Percentiles rank a stretch among this genome's conserved stretches.
phyloP scores from a whole-genome alignment of 2,329 filamentous ascomycete species.

The Cytospora piceae region DNA sequence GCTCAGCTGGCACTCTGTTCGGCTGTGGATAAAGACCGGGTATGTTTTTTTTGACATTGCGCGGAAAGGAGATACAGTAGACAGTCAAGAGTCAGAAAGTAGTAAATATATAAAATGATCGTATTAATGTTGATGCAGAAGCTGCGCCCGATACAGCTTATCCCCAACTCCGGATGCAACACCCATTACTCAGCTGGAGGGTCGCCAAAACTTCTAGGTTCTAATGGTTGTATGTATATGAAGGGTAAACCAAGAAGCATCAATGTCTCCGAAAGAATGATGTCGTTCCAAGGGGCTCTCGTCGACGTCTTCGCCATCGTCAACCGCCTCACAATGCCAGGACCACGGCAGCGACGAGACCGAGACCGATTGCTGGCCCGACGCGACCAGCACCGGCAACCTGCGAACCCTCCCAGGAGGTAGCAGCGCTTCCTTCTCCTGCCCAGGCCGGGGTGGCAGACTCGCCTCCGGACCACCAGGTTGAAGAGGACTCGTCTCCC shows the following conservation, averaged over 20 bases:
- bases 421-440: not conserved
- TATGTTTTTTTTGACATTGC: no score
- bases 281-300: not conserved
- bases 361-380: not conserved
- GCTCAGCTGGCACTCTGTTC: no score
- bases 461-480: no score
- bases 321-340: not conserved
- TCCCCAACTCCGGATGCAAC: not conserved
- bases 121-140: constrained; percentile 4
- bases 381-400: not conserved
- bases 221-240: constrained; percentile 5
- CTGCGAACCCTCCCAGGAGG: not conserved
- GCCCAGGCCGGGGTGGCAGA: not conserved
- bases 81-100: no score
- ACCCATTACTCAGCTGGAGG: constrained; percentile 1
- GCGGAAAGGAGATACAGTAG: no score
- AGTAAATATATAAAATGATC: not conserved
- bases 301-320: not conserved
- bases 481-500: not conserved
- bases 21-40: no score
- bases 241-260: not conserved
- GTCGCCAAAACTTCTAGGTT: constrained; percentile 2
- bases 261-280: not conserved
- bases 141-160: not conserved
- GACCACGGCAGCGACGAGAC: not conserved